phyloP scores from a whole-genome alignment of 2,329 filamentous ascomycete genomes.

The Rasamsonia emersonii region DNA sequence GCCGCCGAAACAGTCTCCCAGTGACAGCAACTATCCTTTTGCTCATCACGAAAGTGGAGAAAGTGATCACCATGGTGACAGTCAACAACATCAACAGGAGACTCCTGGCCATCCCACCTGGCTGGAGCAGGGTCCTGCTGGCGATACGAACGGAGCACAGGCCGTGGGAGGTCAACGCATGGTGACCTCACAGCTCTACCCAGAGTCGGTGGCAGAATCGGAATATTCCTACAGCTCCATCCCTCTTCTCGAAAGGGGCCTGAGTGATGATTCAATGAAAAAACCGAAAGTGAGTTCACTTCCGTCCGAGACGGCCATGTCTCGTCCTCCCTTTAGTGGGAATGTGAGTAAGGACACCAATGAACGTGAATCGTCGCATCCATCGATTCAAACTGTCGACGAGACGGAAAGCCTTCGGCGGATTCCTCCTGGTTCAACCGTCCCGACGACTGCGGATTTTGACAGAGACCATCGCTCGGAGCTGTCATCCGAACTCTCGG shows the following conservation, averaged over 20 bases:
- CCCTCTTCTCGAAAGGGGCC: slow-evolving; percentile 63
- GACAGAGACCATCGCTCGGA: slow-evolving; percentile 44
- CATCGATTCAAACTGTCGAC: slow-evolving; percentile 43
- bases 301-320: slow-evolving; percentile 12
- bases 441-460: slow-evolving; percentile 22
- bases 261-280: slow-evolving; percentile 42
- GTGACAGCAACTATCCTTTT: slow-evolving; percentile 7
- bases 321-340: slow-evolving; percentile 19
- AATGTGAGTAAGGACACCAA: slow-evolving; percentile 19
- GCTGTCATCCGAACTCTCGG: slow-evolving; percentile 42
- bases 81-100: not conserved
- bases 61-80: not conserved
- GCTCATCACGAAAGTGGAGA: slow-evolving; percentile 4
- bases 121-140: not conserved
- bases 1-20: slow-evolving; percentile 42
- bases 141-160: slow-evolving; percentile 16
- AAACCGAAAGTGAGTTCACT: slow-evolving; percentile 24
- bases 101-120: not conserved
- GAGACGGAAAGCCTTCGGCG: slow-evolving; percentile 44
- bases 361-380: slow-evolving; percentile 34
- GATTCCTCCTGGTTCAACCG: slow-evolving; percentile 36
- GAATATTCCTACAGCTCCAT: slow-evolving; percentile 68
- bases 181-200: slow-evolving; percentile 27
- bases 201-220: slow-evolving; percentile 48
- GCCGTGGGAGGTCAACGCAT: slow-evolving; percentile 19